Base-by-base conservation (phyloP, 1,284 basidiomycete genomes). In the Ganoderma lingzhi region DNA sequence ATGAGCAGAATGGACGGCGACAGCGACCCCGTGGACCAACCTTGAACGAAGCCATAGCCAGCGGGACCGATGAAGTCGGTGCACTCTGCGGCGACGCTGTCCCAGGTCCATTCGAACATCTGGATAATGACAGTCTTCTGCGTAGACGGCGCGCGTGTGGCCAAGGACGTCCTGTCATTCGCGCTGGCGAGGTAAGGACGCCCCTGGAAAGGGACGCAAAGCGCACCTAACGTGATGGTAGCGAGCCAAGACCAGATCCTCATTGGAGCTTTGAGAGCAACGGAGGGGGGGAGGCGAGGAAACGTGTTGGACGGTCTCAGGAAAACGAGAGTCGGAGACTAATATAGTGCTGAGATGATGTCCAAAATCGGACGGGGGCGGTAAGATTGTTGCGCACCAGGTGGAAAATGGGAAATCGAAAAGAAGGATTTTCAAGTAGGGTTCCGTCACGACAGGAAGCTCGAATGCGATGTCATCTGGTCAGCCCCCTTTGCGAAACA, bases 41-140 rank as follows among this genome's bases (percentile, higher is more conserved):
- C 86, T 87, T 91, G 90, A 28, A 92, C 88, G 73, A 85, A 91
- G 5, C 89, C 90, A 76, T 91, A 91, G 0, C 89, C 83, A 32
- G 87, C 86, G 6, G 90, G 89, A 1, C 91, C 90, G 64, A 92
- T 83, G 77, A 90, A 92, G 65, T 82, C 82, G 6, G 84, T 87
- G 78, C 91, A 92, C 79, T 92, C 90, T 1, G 84, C 76, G 1
- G 90, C 90, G 63, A 92, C 78, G 73, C 86, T 90, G 71, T 84
- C 82, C 84, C 84, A 81, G 0, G 74, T 76, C 79, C 80, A 80
- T 64, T 81, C 75, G 69, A 81, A 81, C 78, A 81, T 78, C 68
- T 81, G 80, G 28, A 77, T 73, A 65, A 81, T 80, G 63, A 78
- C 77, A 23, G 65, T 62, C 66, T 77, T 77, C 65, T 55, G 62